Conservation (phyloP, 176 grass and related monocot genomes). For the Rhynchospora pubera region DNA sequence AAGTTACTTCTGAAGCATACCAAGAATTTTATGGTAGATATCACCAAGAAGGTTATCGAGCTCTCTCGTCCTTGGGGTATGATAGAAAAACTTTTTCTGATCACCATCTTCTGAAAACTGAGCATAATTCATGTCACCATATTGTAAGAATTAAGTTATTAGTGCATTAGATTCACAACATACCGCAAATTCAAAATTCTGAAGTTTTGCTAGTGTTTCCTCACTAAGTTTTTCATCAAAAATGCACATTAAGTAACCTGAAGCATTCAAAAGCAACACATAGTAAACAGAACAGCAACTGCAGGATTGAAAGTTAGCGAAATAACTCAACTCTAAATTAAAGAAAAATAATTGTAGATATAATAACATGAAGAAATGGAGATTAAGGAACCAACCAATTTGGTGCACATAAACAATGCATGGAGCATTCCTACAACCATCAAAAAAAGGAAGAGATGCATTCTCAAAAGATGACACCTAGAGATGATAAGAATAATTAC, state of each 20-base stretch:
- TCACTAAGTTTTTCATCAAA: slow-evolving; percentile 76
- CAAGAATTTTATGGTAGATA: slow-evolving; percentile 99
- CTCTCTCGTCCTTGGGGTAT: slow-evolving; percentile 93
- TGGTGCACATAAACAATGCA: slow-evolving; percentile 81
- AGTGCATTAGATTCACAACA: slow-evolving; percentile 15
- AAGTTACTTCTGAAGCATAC: slow-evolving; percentile 29
- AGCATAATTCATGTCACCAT: slow-evolving; percentile 21
- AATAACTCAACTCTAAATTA: not conserved
- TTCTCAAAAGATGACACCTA: slow-evolving; percentile 82
- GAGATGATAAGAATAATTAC: slow-evolving; percentile 34
- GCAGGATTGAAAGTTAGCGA: slow-evolving; percentile 10
- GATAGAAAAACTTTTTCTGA: slow-evolving; percentile 82
- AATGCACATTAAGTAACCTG: slow-evolving; percentile 97
- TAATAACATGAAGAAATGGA: slow-evolving; percentile 5
- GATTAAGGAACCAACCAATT: slow-evolving; percentile 58
- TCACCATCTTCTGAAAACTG: slow-evolving; percentile 93
- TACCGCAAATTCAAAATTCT: slow-evolving; percentile 89
- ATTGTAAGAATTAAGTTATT: slow-evolving; percentile 9
- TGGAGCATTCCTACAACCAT: slow-evolving; percentile 63
- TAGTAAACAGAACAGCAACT: not conserved
- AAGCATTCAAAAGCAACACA: slow-evolving; percentile 16
- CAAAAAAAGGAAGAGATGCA: slow-evolving; percentile 51
- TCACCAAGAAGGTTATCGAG: slow-evolving; percentile 95
- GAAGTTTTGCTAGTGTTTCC: slow-evolving; percentile 49
- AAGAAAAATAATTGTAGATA: slow-evolving; percentile 18